These are phyloP conservation scores for Bromus sterilis DNA, from an alignment of 176 grass and related monocot species.

Conservation along the genomic window DNA sequence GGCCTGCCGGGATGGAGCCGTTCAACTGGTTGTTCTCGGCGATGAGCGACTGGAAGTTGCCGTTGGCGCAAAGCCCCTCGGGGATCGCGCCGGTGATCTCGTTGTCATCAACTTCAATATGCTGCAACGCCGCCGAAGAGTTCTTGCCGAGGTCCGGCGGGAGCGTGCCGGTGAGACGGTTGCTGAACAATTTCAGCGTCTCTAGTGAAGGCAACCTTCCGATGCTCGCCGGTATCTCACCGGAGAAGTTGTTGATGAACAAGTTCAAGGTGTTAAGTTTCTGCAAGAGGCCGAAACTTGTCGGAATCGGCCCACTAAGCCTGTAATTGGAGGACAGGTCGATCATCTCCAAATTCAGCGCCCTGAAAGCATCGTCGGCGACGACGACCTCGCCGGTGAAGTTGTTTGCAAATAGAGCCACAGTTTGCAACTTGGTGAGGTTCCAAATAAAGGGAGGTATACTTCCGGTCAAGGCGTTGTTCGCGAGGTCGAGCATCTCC, in stretches of 20 bases:
- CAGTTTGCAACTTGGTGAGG: constrained; percentile 11
- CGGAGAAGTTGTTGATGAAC: constrained; percentile 43
- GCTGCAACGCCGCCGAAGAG: not conserved
- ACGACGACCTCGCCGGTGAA: constrained; percentile 24
- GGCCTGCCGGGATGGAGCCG: constrained; percentile 50
- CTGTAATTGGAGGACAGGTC: constrained; percentile 39
- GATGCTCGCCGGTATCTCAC: constrained; percentile 70
- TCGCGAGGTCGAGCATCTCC: not conserved
- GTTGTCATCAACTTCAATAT: constrained; percentile 26
- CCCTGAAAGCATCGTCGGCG: constrained; percentile 1
- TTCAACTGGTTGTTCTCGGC: constrained; percentile 35
- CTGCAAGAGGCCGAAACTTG: constrained; percentile 35
- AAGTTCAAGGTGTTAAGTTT: constrained; percentile 20
- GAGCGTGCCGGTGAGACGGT: constrained; percentile 47
- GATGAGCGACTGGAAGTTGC: not conserved
- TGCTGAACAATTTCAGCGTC: constrained; percentile 11
- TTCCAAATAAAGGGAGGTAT: constrained; percentile 59
- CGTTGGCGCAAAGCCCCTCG: constrained; percentile 33
- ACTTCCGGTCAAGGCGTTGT: constrained; percentile 31
- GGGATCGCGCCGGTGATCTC: constrained; percentile 51
- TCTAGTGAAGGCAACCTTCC: constrained; percentile 25
- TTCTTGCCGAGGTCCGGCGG: constrained; percentile 58
- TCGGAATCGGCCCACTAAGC: constrained; percentile 52
- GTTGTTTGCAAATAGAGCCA: constrained; percentile 11
- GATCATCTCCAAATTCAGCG: not conserved